Conservation (phyloP, 345 rosid species). For the Psidium guajava region DNA sequence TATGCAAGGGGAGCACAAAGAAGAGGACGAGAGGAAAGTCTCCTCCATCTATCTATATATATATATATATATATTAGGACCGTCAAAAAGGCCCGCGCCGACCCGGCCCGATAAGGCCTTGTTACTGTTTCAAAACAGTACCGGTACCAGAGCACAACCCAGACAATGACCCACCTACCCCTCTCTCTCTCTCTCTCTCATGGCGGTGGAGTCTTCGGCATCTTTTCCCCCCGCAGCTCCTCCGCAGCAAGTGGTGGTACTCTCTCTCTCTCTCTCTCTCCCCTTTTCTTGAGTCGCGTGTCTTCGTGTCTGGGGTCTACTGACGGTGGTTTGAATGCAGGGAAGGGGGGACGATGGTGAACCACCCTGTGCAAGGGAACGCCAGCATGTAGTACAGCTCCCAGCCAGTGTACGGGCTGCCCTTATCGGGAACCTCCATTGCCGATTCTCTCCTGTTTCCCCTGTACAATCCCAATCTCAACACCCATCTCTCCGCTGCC, state of each 20-base stretch:
- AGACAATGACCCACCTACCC: not conserved
- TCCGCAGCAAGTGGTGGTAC: not conserved
- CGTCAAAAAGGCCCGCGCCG: too few species aligned
- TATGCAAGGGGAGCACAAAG: too few species aligned
- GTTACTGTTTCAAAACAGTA: too few species aligned
- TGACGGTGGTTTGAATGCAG: not conserved
- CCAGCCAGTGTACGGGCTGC: not conserved
- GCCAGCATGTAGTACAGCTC: not conserved
- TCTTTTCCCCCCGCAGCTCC: constrained; percentile 6
- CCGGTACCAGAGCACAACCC: not conserved
- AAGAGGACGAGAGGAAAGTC: too few species aligned
- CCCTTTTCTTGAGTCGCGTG: not conserved
- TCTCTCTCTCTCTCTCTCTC: not conserved
- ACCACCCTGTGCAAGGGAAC: not conserved
- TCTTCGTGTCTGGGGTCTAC: not conserved
- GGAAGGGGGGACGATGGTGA: not conserved
- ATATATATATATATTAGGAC: too few species aligned
- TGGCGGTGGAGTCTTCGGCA: constrained; percentile 15
- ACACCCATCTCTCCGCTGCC: not conserved
- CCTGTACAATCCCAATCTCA: not conserved
- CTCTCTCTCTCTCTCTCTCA: not conserved
- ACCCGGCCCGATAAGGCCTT: too few species aligned
- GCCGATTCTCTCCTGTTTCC: not conserved
- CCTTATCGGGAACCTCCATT: not conserved
- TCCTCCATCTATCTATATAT: too few species aligned